These are phyloP conservation scores for Jackrogersella minutella DNA, from an alignment of 495 filamentous ascomycete species.

Conservation along the genomic window DNA sequence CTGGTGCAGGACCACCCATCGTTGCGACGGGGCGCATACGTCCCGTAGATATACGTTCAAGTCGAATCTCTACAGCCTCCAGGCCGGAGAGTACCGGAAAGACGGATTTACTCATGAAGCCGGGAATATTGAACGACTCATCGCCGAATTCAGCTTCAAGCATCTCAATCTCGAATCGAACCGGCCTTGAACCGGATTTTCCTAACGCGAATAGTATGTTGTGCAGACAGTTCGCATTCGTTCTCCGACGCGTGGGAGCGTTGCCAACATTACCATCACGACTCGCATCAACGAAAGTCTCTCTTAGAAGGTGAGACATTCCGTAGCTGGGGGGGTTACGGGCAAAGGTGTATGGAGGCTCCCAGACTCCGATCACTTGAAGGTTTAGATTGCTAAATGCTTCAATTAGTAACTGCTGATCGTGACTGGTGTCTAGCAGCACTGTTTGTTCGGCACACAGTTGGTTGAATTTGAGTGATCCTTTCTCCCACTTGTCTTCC, in stretches of 20 bases:
- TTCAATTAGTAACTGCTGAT: conserved; percentile 55
- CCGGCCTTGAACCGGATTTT: conserved; percentile 39
- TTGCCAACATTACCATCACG: not conserved
- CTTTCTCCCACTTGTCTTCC: not conserved
- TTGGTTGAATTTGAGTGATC: conserved; percentile 3
- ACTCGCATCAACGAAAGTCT: conserved; percentile 18
- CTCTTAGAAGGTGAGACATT: conserved; percentile 15
- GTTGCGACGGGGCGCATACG: not conserved
- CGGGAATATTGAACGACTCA: conserved; percentile 45
- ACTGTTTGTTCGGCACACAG: conserved; percentile 37
- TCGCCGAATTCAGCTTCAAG: conserved; percentile 33
- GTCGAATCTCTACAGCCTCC: conserved; percentile 46
- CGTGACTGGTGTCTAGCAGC: conserved; percentile 46
- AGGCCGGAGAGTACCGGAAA: conserved; percentile 43
- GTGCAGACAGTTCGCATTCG: not conserved
- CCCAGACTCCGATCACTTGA: conserved; percentile 50
- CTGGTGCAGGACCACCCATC: too few species aligned
- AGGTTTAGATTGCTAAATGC: conserved; percentile 60
- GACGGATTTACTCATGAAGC: conserved; percentile 36
- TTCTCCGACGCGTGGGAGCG: not conserved
- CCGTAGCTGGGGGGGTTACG: conserved; percentile 37
- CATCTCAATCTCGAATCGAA: conserved; percentile 46
- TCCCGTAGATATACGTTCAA: not conserved
- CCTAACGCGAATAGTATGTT: conserved; percentile 49
- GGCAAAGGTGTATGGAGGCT: not conserved